Base-by-base conservation (phyloP, 2,329 filamentous ascomycete species). In the Fusarium pseudograminearum region DNA sequence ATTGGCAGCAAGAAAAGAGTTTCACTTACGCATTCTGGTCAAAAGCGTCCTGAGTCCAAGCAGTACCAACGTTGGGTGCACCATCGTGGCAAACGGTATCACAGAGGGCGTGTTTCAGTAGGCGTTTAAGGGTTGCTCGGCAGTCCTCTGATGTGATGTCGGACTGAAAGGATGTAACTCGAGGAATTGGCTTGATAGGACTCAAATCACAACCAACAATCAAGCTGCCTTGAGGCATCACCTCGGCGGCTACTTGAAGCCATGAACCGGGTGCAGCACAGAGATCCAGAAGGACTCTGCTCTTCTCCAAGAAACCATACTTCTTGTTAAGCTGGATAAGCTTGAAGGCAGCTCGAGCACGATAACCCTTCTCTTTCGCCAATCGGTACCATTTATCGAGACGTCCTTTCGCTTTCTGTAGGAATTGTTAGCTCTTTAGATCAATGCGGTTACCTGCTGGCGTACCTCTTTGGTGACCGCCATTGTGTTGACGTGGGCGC, bases 351-450 rank as follows among this genome's bases (percentile, higher is more conserved):
- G 96, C 94, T 87, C 96, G 89, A 67, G 96, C 95, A 76, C 96
- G 88, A 79, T 98, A 99, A 68, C 96, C 96, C 82, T 98, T 98
- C 80, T 99, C 96, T 82, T 99, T 99, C 67, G 96, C 96, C 76
- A 98, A 90, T 79, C 94, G 95, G 83, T 98, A 99, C 93, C 94
- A 98, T 83, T 98, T 98, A 83, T 99, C 96, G 77, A 98, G 87
- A 88, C 95, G 94, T 81, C 95, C 95, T 85, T 98, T 98, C 83
- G 94, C 95, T 84, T 97, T 92, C 87, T 98, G 3, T 1, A 10
- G 2, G 0, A n/a, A 6, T 18, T 34, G 14, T 58, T 30, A 58
- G 55, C 0, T 0, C 9, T 33, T 48, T 24, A 9, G 11, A 22
- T 18, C 11, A 14, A 24, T 4, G 7, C 2, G 4, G 3, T n/a